Evolutionary conservation across 1,284 basidiomycete species (phyloP), one percentile per base, ranked within the genome.

Genomic region (Phlebopus sp.): DNA sequence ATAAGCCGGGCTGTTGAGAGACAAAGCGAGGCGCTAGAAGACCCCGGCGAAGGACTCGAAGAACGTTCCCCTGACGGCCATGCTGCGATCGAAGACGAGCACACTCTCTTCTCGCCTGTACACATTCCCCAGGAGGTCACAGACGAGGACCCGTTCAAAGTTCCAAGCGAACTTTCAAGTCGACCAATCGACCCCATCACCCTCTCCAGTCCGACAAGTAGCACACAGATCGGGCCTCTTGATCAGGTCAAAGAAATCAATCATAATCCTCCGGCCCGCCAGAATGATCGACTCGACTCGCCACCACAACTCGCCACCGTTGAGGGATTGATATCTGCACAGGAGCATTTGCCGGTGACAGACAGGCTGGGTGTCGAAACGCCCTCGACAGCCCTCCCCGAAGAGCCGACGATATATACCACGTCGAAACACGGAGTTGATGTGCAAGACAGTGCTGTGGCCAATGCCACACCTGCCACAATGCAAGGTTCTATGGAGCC

Each of bases 281-380:
- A 50, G 35, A 42, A 45, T 7, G 51, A 41, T 13, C 30, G 18
- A 15, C 13, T 21, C 3, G 44, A 41, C 4, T 41, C 44, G 3
- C 32, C 46, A 6, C 48, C 56, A 4, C 53, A 60, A 5, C 42
- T 55, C 10, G 37, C 51, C 7, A 8, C 27, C 7, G 45, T 44
- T 2, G 51, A 54, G 30, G 52, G 50, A 15, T 37, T 34, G 23
- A 39, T 49, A 18, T 23, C 19, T 29, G n/a, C 23, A 36, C 46
- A 38, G n/a, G 8, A 25, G 21, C 10, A 37, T 21, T 62, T 59
- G 0, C 59, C 62, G 1, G 51, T 46, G 1, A 47, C 59, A 14
- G 60, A 60, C 19, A 25, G 46, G 37, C 47, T 55, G 8, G 56
- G 57, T 1, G 21, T 5, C 7, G 51, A 52, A n/a, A 49, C 44